Evolutionary conservation across 805 yeast genomes (phyloP).

Genomic region (Blastobotrys terrestris): DNA sequence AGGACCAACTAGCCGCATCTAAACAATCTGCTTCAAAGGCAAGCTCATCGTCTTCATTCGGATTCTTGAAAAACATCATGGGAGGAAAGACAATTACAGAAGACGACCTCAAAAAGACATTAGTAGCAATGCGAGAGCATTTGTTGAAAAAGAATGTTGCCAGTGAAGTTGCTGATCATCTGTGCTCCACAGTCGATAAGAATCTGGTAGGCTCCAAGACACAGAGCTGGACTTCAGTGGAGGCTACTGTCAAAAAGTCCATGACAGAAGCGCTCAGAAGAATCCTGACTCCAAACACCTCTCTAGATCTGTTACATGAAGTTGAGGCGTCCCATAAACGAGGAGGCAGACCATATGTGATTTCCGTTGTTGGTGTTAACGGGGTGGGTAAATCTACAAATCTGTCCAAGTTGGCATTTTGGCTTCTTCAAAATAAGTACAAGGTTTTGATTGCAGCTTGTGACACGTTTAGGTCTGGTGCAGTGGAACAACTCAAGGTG

Average conservation of each 20-base stretch:
- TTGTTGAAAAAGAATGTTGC: constrained; percentile 84
- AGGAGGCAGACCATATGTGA: constrained; percentile 67
- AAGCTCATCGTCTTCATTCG: constrained; percentile 30
- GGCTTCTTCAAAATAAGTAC: constrained; percentile 87
- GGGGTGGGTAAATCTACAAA: constrained; percentile 98
- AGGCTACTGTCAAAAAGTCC: constrained; percentile 56
- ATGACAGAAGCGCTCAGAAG: constrained; percentile 56
- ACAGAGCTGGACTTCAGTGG: constrained; percentile 66
- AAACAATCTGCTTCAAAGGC: neutral
- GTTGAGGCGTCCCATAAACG: constrained; percentile 45
- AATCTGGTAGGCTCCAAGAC: constrained; percentile 69
- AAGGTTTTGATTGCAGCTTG: constrained; percentile 90
- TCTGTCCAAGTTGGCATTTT: constrained; percentile 86
- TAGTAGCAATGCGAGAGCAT: constrained; percentile 64
- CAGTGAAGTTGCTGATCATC: constrained; percentile 72
- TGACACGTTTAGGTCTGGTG: constrained; percentile 97
- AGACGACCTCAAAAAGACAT: constrained; percentile 58
- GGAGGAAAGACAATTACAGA: constrained; percentile 65
- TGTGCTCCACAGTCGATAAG: constrained; percentile 63
- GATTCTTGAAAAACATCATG: constrained; percentile 52
- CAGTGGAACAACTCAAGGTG: constrained; percentile 93
- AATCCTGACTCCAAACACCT: constrained; percentile 84
- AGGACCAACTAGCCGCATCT: constrained; percentile 20
- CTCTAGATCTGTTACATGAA: constrained; percentile 79
- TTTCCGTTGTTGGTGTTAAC: constrained; percentile 94